Evolutionary conservation across 2,329 filamentous ascomycete genomes (phyloP).

Genomic region (Exserohilum turcica): DNA sequence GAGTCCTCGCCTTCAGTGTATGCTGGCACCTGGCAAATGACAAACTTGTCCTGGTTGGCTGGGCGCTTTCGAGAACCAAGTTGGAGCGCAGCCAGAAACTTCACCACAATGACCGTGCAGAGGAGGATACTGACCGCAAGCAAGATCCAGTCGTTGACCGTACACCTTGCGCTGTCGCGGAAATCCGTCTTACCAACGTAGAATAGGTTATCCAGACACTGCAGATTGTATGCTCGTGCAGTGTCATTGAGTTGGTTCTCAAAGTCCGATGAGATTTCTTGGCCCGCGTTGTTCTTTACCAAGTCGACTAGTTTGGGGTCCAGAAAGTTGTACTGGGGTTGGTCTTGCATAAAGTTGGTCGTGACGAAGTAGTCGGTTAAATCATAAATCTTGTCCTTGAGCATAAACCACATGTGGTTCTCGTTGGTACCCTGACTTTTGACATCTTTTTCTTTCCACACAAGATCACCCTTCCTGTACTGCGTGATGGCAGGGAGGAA

Average conservation of each 20-base stretch:
- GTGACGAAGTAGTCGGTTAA: conserved; percentile 91
- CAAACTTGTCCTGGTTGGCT: conserved; percentile 93
- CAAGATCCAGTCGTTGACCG: conserved; percentile 89
- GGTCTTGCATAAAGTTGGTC: conserved; percentile 62
- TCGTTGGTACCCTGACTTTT: conserved; percentile 69
- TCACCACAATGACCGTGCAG: conserved; percentile 77
- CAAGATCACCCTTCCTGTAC: conserved; percentile 85
- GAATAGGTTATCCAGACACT: conserved; percentile 83
- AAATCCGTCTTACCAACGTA: conserved; percentile 86
- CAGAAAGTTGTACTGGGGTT: conserved; percentile 70
- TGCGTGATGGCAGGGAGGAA: conserved; percentile 83
- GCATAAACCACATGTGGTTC: conserved; percentile 77
- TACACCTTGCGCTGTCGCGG: conserved; percentile 73
- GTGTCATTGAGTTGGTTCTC: conserved; percentile 58
- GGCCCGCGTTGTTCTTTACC: conserved; percentile 76
- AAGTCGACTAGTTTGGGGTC: conserved; percentile 69
- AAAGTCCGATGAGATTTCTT: conserved; percentile 73
- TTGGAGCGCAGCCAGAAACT: conserved; percentile 91
- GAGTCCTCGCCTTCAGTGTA: conserved; percentile 99
- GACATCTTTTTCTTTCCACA: conserved; percentile 68
- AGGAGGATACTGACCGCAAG: conserved; percentile 86
- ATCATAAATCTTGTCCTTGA: conserved; percentile 80
- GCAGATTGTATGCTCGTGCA: conserved; percentile 69
- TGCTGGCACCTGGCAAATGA: conserved; percentile 96
- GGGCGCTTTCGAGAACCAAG: conserved; percentile 91